phyloP scores from a whole-genome alignment of 1,284 basidiomycete genomes.

The Ganoderma leucocontextum region DNA sequence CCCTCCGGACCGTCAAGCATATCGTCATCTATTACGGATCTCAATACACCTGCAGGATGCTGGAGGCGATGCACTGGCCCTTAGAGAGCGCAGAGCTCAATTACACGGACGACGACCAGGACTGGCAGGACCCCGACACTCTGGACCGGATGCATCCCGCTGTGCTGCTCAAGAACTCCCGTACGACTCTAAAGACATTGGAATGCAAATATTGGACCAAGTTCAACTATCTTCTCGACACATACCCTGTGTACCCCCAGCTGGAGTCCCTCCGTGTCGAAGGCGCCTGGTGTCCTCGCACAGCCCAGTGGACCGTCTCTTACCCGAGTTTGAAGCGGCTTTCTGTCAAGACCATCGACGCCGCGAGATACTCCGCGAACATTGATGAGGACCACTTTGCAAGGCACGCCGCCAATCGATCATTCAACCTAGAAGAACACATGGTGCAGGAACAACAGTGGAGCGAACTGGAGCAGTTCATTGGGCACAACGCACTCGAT shows the following conservation, averaged over 20 bases:
- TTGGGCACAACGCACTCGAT: conserved; percentile 6
- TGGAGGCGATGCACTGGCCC: conserved; percentile 20
- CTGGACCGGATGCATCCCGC: conserved; percentile 18
- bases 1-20: conserved; percentile 15
- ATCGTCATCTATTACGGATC: conserved; percentile 9
- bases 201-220: conserved; percentile 6
- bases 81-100: conserved; percentile 9
- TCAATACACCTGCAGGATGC: conserved; percentile 16
- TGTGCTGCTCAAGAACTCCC: conserved; percentile 11
- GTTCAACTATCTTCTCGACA: conserved; percentile 3
- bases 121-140: conserved; percentile 9
- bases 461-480: conserved; percentile 14
- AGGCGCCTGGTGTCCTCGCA: conserved; percentile 6
- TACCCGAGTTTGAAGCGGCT: conserved; percentile 14
- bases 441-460: background rate
- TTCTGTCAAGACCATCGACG: conserved; percentile 4
- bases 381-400: background rate
- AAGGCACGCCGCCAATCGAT: background rate
- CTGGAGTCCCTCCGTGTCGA: conserved; percentile 6
- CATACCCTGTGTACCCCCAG: conserved; percentile 17
- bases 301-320: conserved; percentile 13
- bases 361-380: background rate
- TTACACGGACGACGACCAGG: background rate
- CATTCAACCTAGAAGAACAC: background rate
- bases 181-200: conserved; percentile 13